Evolutionary conservation across 257 asterid species (phyloP), one percentile per base, ranked within the genome.

Genomic region (Eucommia ulmoides): DNA sequence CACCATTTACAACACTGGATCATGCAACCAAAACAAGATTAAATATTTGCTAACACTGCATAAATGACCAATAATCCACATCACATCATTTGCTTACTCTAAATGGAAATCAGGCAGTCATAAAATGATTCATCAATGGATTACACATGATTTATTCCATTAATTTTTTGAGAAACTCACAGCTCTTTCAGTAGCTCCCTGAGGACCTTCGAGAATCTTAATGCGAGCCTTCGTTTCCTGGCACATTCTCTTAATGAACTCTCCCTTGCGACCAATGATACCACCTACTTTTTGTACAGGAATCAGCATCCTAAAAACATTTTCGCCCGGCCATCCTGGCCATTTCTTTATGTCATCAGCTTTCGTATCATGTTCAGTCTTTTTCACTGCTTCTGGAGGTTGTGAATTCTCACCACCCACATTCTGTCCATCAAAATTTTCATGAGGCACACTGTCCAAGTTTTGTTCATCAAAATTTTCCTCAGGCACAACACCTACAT

Each of bases 251-350:
- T 89, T 89, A 49, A 89, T 85, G 66, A 54, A 89, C 70, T 89
- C 98, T 49, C 98, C 98, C 65, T 89, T 89, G 45, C 98, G 98
- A 45, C 98, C 98, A 73, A 89, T 89, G 63, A 89, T 86, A 62
- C 93, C 65, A 46, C 98, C 98, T 58, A 89, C 98, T 77, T 89
- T 89, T 59, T 89, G 98, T 24, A 96, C 79, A 56, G 96, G 98
- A 18, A 89, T 96, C 76, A 89, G 50, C 74, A 89, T 80, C 62
- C 98, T 80, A 64, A 80, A 89, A 51, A 89, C 69, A 49, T 84
- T 80, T 76, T 89, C 98, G 53, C 98, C 98, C 51, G 98, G 98
- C 98, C 98, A 89, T 24, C 98, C 98, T 16, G 94, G 96, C 98
- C 98, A 89, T 73, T 73, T 89, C 45, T 82, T 89, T 49, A 66